phyloP scores from a whole-genome alignment of 2,329 filamentous ascomycete species.

The Ophiocordyceps australis region DNA sequence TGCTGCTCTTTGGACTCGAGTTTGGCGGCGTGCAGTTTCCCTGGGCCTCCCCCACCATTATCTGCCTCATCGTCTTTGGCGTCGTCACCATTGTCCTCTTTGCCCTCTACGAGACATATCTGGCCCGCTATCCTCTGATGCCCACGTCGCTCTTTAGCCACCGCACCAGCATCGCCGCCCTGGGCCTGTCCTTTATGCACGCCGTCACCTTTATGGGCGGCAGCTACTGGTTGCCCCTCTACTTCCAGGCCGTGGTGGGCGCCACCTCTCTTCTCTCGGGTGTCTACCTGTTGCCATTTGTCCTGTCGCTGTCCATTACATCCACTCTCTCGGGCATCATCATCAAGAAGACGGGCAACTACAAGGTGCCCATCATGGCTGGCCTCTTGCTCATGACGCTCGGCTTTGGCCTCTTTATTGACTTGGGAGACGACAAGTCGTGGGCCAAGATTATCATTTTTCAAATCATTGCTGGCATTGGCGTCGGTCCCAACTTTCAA shows the following conservation, averaged over 20 bases:
- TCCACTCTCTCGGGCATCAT: conserved; percentile 38
- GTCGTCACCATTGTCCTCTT: conserved; percentile 45
- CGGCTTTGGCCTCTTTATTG: conserved; percentile 45
- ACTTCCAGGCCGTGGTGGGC: conserved; percentile 62
- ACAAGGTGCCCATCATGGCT: conserved; percentile 39
- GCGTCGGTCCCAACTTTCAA: conserved; percentile 53
- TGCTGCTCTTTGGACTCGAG: conserved; percentile 74
- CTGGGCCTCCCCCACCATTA: conserved; percentile 56
- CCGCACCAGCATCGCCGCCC: conserved; percentile 45
- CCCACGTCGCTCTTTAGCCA: conserved; percentile 53
- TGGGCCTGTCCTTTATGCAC: conserved; percentile 53
- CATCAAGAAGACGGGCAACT: conserved; percentile 47
- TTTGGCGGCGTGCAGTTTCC: conserved; percentile 62
- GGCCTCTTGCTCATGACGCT: conserved; percentile 42
- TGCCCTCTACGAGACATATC: conserved; percentile 50
- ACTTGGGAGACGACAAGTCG: conserved; percentile 36
- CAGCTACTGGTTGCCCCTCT: conserved; percentile 68
- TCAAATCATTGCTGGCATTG: conserved; percentile 44
- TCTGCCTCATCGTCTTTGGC: conserved; percentile 66
- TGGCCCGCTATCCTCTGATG: conserved; percentile 64
- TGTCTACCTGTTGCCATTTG: conserved; percentile 55
- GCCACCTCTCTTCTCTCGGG: conserved; percentile 53
- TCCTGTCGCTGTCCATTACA: conserved; percentile 44
- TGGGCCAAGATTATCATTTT: conserved; percentile 40
- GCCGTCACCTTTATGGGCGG: conserved; percentile 61